Evolutionary conservation across 2,329 filamentous ascomycete genomes (phyloP), one percentile per base, ranked within the genome.

Genomic region (Scleromitrula shiraiana): DNA sequence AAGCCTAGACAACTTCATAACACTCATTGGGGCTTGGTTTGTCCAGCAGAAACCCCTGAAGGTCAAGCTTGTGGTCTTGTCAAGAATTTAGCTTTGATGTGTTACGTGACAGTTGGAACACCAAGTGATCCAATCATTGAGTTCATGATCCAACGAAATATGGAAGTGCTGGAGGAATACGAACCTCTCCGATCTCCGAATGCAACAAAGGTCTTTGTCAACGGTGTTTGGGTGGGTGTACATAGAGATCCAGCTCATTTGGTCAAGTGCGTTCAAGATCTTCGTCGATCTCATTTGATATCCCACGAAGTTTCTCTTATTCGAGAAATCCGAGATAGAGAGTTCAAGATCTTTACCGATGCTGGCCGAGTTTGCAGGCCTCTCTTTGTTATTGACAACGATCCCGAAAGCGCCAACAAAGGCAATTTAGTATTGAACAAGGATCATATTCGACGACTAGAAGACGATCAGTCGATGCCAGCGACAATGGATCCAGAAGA

Each of bases 331-430:
- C 83, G 94, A 66, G 93, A 98, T 61, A 82, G 91, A 59, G 93
- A 98, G 67, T 96, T 98, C 77, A 95, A 95, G 69, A 91, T 98
- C 59, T 96, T 97, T 67, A 97, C 91, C 3, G 93, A 98, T 66
- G 91, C 91, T 35, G 93, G 93, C 23, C 83, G 93, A 67, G 90
- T 98, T 46, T 95, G 93, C 74, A 80, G 93, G 55, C 93, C 93
- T 0, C 72, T 97, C 5, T 97, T 95, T 64, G 90, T 95, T 9
- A 85, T 98, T 30, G 88, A 97, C 59, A 93, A 91, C 61, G 83
- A 95, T 48, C 71, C 73, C 8, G 82, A 84, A 49, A 87, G 87
- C 54, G 69, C 76, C 5, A 88, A 88, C 53, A 78, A 82, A 63
- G 90, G 88, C 45, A 81, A 81, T 23, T 72, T 98, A 33, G 81